A percentile compares a stretch with the other conserved stretches of the same genome.
Conservation (phyloP, 1,139 yeast species). For the Protomyces macrosporus region DNA sequence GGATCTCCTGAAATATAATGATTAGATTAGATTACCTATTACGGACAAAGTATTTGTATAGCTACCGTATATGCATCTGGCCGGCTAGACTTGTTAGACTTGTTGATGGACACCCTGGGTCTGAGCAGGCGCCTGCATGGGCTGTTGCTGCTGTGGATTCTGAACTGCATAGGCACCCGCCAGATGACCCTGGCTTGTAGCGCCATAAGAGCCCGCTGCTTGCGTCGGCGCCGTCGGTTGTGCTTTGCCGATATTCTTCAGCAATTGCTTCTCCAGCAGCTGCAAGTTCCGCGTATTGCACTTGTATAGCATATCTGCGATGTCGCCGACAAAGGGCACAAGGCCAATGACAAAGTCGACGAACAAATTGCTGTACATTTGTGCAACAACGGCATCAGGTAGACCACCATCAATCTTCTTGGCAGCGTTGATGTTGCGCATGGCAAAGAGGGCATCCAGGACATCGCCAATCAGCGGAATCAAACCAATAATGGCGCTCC, state of each 20-base stretch:
- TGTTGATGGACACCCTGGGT: not conserved
- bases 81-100: not conserved
- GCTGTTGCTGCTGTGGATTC: not conserved
- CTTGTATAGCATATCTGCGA: constrained; percentile 53
- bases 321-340: constrained; percentile 67
- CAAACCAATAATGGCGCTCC: constrained; percentile 71
- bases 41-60: not conserved
- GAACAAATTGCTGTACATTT: constrained; percentile 59
- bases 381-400: constrained; percentile 47
- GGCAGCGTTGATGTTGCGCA: constrained; percentile 50
- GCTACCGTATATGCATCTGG: not conserved
- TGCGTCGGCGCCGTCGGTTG: not conserved
- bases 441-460: constrained; percentile 49
- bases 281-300: constrained; percentile 69
- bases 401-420: constrained; percentile 46
- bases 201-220: not conserved
- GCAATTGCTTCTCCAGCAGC: constrained; percentile 53
- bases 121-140: not conserved
- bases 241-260: constrained; percentile 10
- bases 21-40: not conserved
- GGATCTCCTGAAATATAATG: constrained; percentile 7
- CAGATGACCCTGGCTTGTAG: not conserved
- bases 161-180: not conserved
- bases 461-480: constrained; percentile 62
- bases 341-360: constrained; percentile 66